Evolutionary conservation across 805 yeast genomes (phyloP).

Genomic region (Starmerella potacharoeniae): DNA sequence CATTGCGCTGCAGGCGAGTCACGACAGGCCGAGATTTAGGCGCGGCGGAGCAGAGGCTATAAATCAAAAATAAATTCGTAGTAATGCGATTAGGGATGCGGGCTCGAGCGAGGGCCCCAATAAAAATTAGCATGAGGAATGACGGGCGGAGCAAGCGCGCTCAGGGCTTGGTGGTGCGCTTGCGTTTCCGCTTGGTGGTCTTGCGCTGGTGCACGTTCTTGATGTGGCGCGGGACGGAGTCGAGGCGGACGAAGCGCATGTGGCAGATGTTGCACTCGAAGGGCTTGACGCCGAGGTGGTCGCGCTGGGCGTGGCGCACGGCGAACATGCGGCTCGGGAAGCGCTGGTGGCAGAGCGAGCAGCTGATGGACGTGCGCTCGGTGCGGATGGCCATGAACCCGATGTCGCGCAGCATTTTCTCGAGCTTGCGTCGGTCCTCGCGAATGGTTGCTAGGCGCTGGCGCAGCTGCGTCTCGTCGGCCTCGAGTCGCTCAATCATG

Average conservation of each 20-base stretch:
- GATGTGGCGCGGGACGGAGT: slow-evolving; percentile 1
- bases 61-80: neutral
- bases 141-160: neutral
- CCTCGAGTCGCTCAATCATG: slow-evolving; percentile 18
- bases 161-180: neutral
- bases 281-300: slow-evolving; percentile 3
- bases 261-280: slow-evolving; percentile 3
- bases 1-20: too few relatives aligned
- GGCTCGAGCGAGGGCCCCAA: neutral
- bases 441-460: slow-evolving; percentile 12
- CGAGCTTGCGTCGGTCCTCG: slow-evolving; percentile 58
- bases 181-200: neutral
- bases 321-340: slow-evolving; percentile 4
- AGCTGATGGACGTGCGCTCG: slow-evolving; percentile 2
- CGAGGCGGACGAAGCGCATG: slow-evolving; percentile 2
- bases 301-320: slow-evolving; percentile 4
- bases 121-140: neutral
- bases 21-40: too few relatives aligned
- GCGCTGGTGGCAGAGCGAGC: slow-evolving; percentile 2
- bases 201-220: slow-evolving; percentile 1
- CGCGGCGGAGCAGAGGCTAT: neutral
- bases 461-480: slow-evolving; percentile 16
- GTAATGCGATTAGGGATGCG: neutral
- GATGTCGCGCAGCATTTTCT: slow-evolving; percentile 3
- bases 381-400: slow-evolving; percentile 3